Base-by-base conservation (phyloP, 2,329 filamentous ascomycete genomes). In the Fusarium circinatum region DNA sequence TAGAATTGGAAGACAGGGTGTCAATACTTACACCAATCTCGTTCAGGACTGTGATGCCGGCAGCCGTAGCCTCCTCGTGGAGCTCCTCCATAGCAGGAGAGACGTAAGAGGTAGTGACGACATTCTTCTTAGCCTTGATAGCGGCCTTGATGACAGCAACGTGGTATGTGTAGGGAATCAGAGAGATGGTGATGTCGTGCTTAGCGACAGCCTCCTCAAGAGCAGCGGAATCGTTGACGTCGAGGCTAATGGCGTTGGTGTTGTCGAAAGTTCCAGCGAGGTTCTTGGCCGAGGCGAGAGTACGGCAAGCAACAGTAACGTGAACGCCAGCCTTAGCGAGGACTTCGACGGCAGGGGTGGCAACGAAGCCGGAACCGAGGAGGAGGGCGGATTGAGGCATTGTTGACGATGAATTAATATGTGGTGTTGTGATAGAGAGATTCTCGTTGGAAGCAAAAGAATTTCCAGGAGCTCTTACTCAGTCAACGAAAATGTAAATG, bases 41-140 rank as follows among this genome's bases (percentile, higher is more conserved):
- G 85, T 98, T 98, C 93, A 98, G 95, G 81, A 98, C 95, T 17
- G 94, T 97, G 81, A 98, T 98, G 70, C 95, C 95, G 24, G 96
- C 96, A 73, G 92, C 93, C 88, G 98, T 97, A 82, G 89, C 91
- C 78, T 92, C 86, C 78, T 91, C 87, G 79, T 98, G 93, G 57
- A 98, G 90, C 86, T 95, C 96, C 85, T 92, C 84, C 95, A 98
- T 98, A 75, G 94, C 94, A 8, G 94, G 94, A 9, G 94, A 97
- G 76, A 98, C 93, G 81, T 98, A 98, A 75, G 91, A 94, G 36
- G 96, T 98, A 67, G 96, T 98, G 80, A 98, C 95, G 70, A 98
- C 95, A 86, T 98, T 87, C 89, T 96, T 98, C 93, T 98, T 98
- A 79, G 92, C 89, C 79, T 92, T 90, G 85, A 98, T 98, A 73